phyloP scores from a whole-genome alignment of 768 basidiomycete genomes.

The Hygrophorus pudorinus region DNA sequence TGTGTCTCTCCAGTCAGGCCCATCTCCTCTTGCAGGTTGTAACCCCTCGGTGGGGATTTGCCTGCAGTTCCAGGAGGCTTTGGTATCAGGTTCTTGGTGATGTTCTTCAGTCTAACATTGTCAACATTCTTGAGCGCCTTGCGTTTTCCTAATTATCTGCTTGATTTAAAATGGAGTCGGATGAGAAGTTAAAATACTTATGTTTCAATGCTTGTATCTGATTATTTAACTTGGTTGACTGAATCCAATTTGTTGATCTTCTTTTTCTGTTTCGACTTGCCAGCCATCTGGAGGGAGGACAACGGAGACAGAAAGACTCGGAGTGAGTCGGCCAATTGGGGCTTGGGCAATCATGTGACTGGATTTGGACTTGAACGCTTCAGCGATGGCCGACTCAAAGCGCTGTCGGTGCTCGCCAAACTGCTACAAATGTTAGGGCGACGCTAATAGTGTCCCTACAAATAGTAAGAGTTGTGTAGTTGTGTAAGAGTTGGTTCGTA shows the following conservation, averaged over 20 bases:
- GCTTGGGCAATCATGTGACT: neutral
- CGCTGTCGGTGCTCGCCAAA: neutral
- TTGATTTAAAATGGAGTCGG: neutral
- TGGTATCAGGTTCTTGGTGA: neutral
- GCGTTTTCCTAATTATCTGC: neutral
- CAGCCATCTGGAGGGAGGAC: neutral
- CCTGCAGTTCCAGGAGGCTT: neutral
- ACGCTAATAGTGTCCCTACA: no score
- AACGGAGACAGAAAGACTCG: neutral
- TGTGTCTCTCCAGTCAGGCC: neutral
- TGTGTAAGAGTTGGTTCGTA: no score
- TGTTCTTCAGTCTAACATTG: neutral
- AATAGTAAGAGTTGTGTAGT: no score
- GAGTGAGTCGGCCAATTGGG: no score
- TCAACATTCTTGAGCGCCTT: neutral
- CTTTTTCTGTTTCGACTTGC: neutral
- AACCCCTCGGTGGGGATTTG: constrained; percentile 1
- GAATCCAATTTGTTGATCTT: neutral
- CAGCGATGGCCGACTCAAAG: neutral
- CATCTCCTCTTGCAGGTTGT: neutral
- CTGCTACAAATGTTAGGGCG: no score
- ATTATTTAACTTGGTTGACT: neutral
- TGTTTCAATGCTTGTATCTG: neutral
- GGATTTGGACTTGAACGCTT: neutral
- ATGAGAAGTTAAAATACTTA: neutral